phyloP scores from a whole-genome alignment of 306 rosid genomes.

The Quercus robur region DNA sequence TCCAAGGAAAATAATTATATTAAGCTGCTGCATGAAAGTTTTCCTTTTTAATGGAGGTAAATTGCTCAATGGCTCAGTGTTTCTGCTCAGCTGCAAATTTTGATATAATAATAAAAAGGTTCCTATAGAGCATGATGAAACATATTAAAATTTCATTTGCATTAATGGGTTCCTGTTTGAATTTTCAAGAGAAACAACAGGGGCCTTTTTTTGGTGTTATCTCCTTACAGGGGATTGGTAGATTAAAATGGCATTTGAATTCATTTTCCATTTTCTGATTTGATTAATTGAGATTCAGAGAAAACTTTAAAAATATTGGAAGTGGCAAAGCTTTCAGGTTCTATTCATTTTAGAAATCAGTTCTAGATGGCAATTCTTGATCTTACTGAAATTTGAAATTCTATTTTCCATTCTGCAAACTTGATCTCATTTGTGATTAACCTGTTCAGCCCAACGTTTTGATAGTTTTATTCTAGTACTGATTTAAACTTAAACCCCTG shows the following conservation, averaged over 20 bases:
- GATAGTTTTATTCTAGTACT: not conserved
- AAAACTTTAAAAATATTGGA: not conserved
- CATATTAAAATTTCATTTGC: not conserved
- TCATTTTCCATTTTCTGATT: not conserved
- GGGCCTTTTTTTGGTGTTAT: too few relatives aligned
- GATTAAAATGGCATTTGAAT: too few relatives aligned
- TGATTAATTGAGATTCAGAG: not conserved
- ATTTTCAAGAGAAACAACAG: not conserved
- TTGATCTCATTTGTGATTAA: not conserved
- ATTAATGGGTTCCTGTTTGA: not conserved
- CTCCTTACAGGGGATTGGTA: too few relatives aligned
- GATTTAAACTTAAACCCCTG: not conserved
- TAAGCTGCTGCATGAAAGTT: slow-evolving; percentile 1
- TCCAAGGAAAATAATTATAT: slow-evolving; percentile 45
- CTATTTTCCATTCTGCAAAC: not conserved
- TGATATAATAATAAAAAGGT: slow-evolving; percentile 1
- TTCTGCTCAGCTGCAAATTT: slow-evolving; percentile 11
- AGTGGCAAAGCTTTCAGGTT: not conserved
- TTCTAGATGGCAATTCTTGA: not conserved
- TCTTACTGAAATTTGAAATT: not conserved
- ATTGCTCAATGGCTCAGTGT: slow-evolving; percentile 10
- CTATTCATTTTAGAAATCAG: not conserved
- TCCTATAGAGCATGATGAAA: not conserved
- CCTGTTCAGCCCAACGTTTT: not conserved
- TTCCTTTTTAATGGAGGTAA: not conserved